Evolutionary conservation across 2,329 filamentous ascomycete species (phyloP), one percentile per base, ranked within the genome.

Genomic region (Periconia sp.): DNA sequence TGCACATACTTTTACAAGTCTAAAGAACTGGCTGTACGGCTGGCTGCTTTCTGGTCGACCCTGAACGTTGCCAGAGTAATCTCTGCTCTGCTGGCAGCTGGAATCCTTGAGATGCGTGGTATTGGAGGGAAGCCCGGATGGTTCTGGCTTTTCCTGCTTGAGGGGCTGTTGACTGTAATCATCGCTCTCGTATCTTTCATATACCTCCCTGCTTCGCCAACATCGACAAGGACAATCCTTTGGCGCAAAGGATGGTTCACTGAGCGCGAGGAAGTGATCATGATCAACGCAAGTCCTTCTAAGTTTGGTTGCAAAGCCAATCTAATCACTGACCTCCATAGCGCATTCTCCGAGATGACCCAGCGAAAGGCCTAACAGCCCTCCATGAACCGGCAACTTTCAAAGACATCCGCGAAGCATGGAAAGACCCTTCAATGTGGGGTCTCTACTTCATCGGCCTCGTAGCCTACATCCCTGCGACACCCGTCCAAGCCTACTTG

Each of bases 1-100:
- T 73, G 89, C 4, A 85, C 82, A 1, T 90, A 90, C 67, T 91
- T 86, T 67, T 91, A 89, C 73, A 90, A 82, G 39, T 81, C 81
- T 2, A 78, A 78, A 33, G 87, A 91, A 64, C 74, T 91, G 0
- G 84, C 86, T 0, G 77, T 81, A 3, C 79, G 87, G 1, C 72
- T 90, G 16, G 80, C 81, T 51, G 80, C 77, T 48, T 89, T 90
- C 72, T 90, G 87, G 87, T 82, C 82, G 0, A 78, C 85, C 0
- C 80, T 86, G 7, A 79, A 79, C 40, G 69, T 75, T 0, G 78
- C 78, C 1, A 75, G 77, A 30, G 79, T 84, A 24, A 60, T 77
- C 10, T 75, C 80, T 2, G 78, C 81, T 4, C 77, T 83, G 47
- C 64, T 81, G 9, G 80, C 79, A 5, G 79, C 74, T 35, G 79